phyloP scores from a whole-genome alignment of 148 eudicot genomes.

The Cornus suecica region DNA sequence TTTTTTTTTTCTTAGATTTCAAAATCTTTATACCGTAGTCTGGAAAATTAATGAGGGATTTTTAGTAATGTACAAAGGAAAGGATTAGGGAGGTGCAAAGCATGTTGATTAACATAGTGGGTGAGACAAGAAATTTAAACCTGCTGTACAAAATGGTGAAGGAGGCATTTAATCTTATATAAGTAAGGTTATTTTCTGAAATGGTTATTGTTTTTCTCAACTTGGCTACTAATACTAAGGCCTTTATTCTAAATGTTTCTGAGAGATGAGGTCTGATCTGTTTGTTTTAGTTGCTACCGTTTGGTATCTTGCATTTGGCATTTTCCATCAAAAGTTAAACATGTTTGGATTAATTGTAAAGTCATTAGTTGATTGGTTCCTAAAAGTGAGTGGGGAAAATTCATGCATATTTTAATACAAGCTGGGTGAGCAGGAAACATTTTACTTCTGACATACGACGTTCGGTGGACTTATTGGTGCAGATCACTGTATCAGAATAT shows the following conservation, averaged over 20 bases:
- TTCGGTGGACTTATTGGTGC: too few relatives aligned
- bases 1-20: too few relatives aligned
- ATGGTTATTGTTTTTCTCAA: too few relatives aligned
- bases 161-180: neutral
- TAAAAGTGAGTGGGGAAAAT: neutral
- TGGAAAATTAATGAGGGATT: neutral
- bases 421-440: neutral
- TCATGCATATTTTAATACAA: neutral
- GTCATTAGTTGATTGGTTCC: neutral
- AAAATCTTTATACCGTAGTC: neutral
- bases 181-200: too few relatives aligned
- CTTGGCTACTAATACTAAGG: neutral
- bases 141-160: neutral
- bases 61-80: neutral
- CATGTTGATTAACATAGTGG: neutral
- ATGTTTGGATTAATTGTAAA: neutral
- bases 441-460: neutral
- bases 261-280: neutral
- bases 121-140: neutral
- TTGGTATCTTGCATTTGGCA: neutral
- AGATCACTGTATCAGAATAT: neutral
- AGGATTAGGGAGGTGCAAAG: neutral
- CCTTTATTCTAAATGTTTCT: neutral
- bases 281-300: too few relatives aligned
- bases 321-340: neutral